Base-by-base conservation (phyloP, 2,329 filamentous ascomycete genomes). In the Eutypa lata region DNA sequence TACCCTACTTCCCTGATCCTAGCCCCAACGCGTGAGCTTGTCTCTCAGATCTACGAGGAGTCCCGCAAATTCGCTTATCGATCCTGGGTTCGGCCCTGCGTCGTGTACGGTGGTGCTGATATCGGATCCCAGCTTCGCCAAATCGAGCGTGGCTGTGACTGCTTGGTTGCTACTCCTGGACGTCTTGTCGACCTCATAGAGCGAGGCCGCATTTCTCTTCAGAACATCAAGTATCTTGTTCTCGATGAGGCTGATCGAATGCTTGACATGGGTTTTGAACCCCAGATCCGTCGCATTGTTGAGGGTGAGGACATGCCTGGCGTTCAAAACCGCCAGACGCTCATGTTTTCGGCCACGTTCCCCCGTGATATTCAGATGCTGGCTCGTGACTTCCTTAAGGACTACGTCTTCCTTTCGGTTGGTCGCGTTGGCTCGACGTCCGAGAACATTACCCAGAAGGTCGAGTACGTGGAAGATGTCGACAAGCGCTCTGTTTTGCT, bases 261-360 rank as follows among this genome's bases (percentile, higher is more conserved):
- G 94, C 83, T 99, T 82, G 94, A 99, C 83, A 99, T 99, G 94
- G 94, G 94, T 94, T 99, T 99, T 82, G 94, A 99, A 81, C 94
- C 94, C 68, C 94, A 99, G 79, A 99, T 99, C 71, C 92, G 94
- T 68, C 90, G 93, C 67, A 97, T 99, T 68, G 94, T 99, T 45
- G 93, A 97, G 76, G 91, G 91, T 56, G 94, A 97, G 77, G 94
- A 99, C 67, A 99, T 99, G 94, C 94, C 94, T 53, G 74, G 76
- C 50, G 90, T 93, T 56, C 78, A 86, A 61, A 79, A 82, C 65
- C 92, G 94, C 69, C 94, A 99, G 77, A 99, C 94, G 51, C 93
- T 99, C 80, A 99, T 99, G 94, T 99, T 99, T 74, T 99, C 94
- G 40, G 94, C 94, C 73, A 99, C 94, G 57, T 99, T 99, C 84